Base-by-base conservation (phyloP, 2,329 filamentous ascomycete species). In the Fusarium brevicatenulatum region DNA sequence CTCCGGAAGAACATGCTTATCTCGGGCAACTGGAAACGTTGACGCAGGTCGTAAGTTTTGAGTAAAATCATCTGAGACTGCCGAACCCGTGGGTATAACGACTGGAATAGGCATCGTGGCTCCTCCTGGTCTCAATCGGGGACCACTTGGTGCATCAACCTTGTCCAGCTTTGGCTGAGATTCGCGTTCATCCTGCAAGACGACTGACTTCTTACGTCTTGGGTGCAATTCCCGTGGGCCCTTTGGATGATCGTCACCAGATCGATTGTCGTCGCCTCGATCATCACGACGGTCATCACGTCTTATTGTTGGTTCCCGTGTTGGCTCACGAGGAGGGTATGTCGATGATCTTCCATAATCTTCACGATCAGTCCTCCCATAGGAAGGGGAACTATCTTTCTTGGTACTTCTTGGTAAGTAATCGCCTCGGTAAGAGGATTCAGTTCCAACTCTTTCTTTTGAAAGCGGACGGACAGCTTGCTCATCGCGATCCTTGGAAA, bases 201-300 rank as follows among this genome's bases (percentile, higher is more conserved):
- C 70, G 16, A 81, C 68, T 4, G 82, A 82, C 61, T 81, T 81
- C 36, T 80, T 79, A 11, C 79, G 78, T n/a, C 78, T 79, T 40
- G 76, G 74, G 12, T 76, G 74, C 42, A 79, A 57, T 62, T 79
- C 53, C 62, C 79, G 70, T 25, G 78, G 72, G 6, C 74, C 76
- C 61, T 78, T 82, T 16, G 78, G 68, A 37, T 80, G 76, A 15
- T 85, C 85, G 25, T 85, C 84, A 32, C 81, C 82, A 6, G 83
- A 84, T 39, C 81, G 81, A 23, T 78, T 83, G 28, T 77, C 75
- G 7, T 74, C 72, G 8, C 57, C 71, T 28, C 72, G 72, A 11
- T 81, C 81, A n/a, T 81, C 80, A 19, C 79, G 77, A 8, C 66
- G 66, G 18, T 71, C 67, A 36, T 72, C 71, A 25, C 71, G 71